These are phyloP conservation scores for Pisolithus orientalis DNA, from an alignment of 768 basidiomycete species.

Conservation along the genomic window DNA sequence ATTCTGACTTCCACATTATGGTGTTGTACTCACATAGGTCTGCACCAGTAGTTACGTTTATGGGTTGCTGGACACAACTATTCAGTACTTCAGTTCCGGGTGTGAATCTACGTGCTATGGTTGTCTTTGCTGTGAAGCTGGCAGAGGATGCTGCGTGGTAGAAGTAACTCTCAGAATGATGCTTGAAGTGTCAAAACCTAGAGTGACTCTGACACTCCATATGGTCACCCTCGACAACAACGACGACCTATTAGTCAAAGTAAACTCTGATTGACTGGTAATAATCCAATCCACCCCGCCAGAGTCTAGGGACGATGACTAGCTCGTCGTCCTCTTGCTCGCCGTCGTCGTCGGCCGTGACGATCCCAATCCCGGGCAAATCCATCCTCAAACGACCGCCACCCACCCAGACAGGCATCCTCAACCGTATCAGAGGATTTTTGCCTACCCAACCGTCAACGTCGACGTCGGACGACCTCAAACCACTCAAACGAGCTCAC, in stretches of 20 bases:
- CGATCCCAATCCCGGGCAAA: conserved; percentile 73
- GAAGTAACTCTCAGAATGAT: no score
- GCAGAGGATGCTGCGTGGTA: no score
- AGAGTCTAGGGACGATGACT: conserved; percentile 10
- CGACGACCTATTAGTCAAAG: not conserved
- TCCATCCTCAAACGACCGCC: conserved; percentile 77
- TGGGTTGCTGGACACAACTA: no score
- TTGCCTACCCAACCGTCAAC: conserved; percentile 49
- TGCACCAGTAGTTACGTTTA: no score
- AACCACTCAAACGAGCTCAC: conserved; percentile 79
- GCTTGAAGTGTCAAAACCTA: no score
- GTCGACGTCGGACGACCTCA: conserved; percentile 36
- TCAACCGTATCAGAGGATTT: conserved; percentile 70
- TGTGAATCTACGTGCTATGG: no score
- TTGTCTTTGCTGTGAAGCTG: no score
- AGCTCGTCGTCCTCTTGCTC: conserved; percentile 45
- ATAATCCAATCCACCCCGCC: not conserved
- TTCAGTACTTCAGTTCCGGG: no score
- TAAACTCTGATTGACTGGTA: not conserved
- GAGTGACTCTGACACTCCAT: not conserved
- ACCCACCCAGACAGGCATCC: conserved; percentile 59
- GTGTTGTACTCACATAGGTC: no score
- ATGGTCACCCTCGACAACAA: not conserved
- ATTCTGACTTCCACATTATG: no score
- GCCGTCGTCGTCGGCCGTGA: conserved; percentile 76